These are phyloP conservation scores for Fusarium buharicum DNA, from an alignment of 2,329 filamentous ascomycete species.

Conservation along the genomic window DNA sequence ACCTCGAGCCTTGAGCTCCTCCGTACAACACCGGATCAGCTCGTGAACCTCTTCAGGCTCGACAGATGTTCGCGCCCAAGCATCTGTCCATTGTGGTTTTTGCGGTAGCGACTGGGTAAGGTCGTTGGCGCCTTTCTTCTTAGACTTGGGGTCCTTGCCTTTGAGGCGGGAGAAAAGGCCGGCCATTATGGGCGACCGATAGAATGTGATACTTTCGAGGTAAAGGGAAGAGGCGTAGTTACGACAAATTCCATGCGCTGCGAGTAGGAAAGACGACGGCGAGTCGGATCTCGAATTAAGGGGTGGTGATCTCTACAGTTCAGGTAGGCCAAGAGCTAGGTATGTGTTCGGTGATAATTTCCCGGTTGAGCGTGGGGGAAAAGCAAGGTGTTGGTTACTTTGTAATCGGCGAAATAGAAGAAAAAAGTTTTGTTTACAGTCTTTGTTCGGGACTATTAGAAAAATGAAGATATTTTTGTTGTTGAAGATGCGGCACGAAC, in stretches of 20 bases:
- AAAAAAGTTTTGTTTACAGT: constrained; percentile 3
- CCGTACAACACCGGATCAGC: constrained; percentile 83
- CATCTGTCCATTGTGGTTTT: constrained; percentile 87
- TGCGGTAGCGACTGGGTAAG: constrained; percentile 63
- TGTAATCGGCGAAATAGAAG: constrained; percentile 3
- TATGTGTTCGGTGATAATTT: constrained; percentile 27
- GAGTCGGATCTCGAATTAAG: constrained; percentile 30
- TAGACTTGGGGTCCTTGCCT: constrained; percentile 74
- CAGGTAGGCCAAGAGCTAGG: constrained; percentile 12
- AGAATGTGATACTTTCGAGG: constrained; percentile 10
- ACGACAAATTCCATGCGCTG: constrained; percentile 26
- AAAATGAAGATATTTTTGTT: constrained; percentile 12
- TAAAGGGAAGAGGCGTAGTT: constrained; percentile 16
- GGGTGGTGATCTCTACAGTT: constrained; percentile 24
- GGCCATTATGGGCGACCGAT: constrained; percentile 58
- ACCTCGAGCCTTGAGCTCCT: constrained; percentile 96
- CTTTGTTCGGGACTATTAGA: constrained; percentile 13
- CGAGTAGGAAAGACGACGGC: constrained; percentile 24
- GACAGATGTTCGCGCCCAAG: constrained; percentile 83
- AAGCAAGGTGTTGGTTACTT: constrained; percentile 25
- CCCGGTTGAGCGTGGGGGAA: constrained; percentile 21
- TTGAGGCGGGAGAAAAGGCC: constrained; percentile 74
- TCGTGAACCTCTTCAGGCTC: constrained; percentile 92
- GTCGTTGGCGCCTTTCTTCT: constrained; percentile 72
- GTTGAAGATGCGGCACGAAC: constrained; percentile 18